phyloP scores from a whole-genome alignment of 148 eudicot genomes.

The Silene uniflora region DNA sequence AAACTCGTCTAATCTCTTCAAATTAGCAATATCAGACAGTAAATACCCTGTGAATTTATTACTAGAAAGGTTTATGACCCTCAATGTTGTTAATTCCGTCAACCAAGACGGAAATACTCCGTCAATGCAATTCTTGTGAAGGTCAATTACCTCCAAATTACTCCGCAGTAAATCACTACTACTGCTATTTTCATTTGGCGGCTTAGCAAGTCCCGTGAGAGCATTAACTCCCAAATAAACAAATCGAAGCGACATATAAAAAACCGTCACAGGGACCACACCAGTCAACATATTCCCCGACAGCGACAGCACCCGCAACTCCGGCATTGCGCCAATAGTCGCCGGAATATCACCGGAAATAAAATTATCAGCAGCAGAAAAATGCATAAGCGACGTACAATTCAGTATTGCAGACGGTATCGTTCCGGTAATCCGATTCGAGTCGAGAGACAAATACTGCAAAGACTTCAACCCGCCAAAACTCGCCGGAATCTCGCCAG shows the following conservation, averaged over 20 bases:
- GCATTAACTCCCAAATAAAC: conserved; percentile 44
- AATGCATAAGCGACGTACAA: conserved; percentile 42
- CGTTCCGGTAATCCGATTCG: conserved; percentile 46
- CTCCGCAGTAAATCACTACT: conserved; percentile 4
- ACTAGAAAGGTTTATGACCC: conserved; percentile 41
- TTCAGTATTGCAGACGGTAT: conserved; percentile 55
- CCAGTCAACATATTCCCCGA: conserved; percentile 47
- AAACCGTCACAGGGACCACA: conserved; percentile 38
- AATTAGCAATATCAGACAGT: conserved; percentile 31
- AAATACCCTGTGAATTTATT: conserved; percentile 50
- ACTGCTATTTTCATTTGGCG: conserved; percentile 10
- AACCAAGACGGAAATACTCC: conserved; percentile 46
- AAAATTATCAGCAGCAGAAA: conserved; percentile 40
- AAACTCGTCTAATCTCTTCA: conserved; percentile 40
- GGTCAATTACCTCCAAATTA: conserved; percentile 40
- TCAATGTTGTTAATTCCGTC: conserved; percentile 32
- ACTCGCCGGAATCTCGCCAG: conserved; percentile 54
- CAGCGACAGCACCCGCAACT: conserved; percentile 38
- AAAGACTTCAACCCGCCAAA: conserved; percentile 31
- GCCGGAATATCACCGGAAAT: conserved; percentile 57
- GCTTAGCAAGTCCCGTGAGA: conserved; percentile 36
- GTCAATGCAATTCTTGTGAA: conserved; percentile 48
- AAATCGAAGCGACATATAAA: conserved; percentile 33
- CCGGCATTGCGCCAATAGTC: conserved; percentile 44
- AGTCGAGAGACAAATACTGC: conserved; percentile 47